Base-by-base conservation (phyloP, 2,329 filamentous ascomycete species). In the Macroventuria anomochaeta region DNA sequence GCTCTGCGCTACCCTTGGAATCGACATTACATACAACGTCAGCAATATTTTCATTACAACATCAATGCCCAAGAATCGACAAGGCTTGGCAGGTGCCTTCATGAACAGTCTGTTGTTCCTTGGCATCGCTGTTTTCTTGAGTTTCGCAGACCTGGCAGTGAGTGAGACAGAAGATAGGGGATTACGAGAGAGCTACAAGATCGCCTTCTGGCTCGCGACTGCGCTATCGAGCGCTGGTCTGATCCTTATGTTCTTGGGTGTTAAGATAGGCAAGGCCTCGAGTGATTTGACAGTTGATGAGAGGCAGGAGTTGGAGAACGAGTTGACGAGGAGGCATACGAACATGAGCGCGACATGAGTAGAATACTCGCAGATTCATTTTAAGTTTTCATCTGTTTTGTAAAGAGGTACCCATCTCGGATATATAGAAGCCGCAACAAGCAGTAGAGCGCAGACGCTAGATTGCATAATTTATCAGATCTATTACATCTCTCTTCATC, bases 1-100 rank as follows among this genome's bases (percentile, higher is more conserved):
- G 77, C 74, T 83, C 3, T 73, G 70, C 47, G 68, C 70, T n/a
- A 74, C 73, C 3, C 59, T 73, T 10, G 73, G 71, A 2, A 65
- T 75, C 31, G 72, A 75, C 42, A 62, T 75, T 17, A 74, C 72
- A 3, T 75, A 72, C 57, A 74, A 71, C 41, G 68, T 75, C 28
- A 66, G 65, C 53, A 75, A 73, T 48, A 72, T 75, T 34, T 75
- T 75, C 56, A 66, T 75, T 41, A 74, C 71, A 0, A 74, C 70
- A 0, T 68, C 63, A 0, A 59, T 74, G 60, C 71, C 71, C 15
- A 68, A 70, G 20, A 57, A 66, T 3, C 64, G 70, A 1, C 73
- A 75, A 46, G 72, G 71, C 0, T 62, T 75, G 1, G 73, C 71
- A 1, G 72, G 73, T 5, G 70, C 71, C 0, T 65, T 75, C 29